Conservation (phyloP, 108 stramenopile species). For the Poteriospumella lacustris region DNA sequence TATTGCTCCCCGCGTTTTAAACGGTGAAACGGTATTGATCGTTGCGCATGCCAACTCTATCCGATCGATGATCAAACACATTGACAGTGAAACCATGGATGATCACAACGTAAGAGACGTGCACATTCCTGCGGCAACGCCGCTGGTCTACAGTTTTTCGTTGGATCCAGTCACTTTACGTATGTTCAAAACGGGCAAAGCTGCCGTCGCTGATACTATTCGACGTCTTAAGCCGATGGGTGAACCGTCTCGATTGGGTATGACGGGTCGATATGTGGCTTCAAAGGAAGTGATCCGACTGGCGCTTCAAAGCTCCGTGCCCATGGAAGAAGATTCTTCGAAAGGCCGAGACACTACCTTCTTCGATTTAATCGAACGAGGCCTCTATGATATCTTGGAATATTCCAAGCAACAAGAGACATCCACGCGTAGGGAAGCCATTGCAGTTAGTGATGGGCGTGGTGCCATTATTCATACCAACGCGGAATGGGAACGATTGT, state of each 20-base stretch:
- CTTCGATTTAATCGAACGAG: not conserved
- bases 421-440: not conserved
- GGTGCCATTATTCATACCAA: not conserved
- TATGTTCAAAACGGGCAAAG: not conserved
- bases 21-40: constrained; percentile 65
- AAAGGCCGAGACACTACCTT: not conserved
- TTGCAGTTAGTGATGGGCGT: not conserved
- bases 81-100: constrained; percentile 61
- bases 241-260: not conserved
- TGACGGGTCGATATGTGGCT: not conserved
- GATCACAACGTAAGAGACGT: constrained; percentile 77
- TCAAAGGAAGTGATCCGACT: not conserved
- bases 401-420: not conserved
- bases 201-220: not conserved
- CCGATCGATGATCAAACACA: constrained; percentile 70
- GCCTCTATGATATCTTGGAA: not conserved
- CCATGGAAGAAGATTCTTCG: not conserved
- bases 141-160: constrained; percentile 34
- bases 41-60: constrained; percentile 79
- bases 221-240: not conserved
- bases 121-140: constrained; percentile 74
- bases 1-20: constrained; percentile 61
- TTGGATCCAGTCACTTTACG: not conserved
- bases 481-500: no score
- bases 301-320: not conserved